Conservation (phyloP, 257 asterid species). For the Rauvolfia tetraphylla region DNA sequence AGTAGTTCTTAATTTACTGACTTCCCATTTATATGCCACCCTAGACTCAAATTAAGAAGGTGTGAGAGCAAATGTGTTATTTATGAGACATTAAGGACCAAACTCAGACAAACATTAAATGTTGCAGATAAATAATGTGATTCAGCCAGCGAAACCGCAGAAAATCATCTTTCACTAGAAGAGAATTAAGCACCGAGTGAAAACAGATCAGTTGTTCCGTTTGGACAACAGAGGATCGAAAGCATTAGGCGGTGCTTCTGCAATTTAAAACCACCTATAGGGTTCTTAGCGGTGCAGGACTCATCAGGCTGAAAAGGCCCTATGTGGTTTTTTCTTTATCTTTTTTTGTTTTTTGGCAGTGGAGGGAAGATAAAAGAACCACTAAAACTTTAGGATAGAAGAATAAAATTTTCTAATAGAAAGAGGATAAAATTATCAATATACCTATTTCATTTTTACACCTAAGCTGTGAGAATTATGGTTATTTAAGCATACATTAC, state of each 20-base stretch:
- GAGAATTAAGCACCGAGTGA: background rate
- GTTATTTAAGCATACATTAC: background rate
- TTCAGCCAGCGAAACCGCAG: background rate
- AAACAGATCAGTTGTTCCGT: background rate
- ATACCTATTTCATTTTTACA: background rate
- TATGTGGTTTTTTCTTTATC: background rate
- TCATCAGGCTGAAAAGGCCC: background rate
- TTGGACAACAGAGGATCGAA: background rate
- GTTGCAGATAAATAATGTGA: too few relatives aligned
- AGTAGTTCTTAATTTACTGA: too few relatives aligned
- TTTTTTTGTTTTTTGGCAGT: background rate
- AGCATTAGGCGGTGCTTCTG: background rate
- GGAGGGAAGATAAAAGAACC: background rate
- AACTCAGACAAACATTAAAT: background rate
- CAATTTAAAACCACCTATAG: too few relatives aligned
- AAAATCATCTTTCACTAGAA: background rate
- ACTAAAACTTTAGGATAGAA: background rate
- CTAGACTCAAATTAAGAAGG: background rate
- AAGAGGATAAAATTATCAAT: background rate
- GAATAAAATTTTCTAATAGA: background rate
- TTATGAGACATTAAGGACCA: background rate
- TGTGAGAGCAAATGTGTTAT: background rate
- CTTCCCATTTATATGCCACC: background rate
- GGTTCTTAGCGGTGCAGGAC: too few relatives aligned
- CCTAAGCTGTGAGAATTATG: background rate